Conservation (phyloP, 306 rosid species). For the Cicer bijugum region DNA sequence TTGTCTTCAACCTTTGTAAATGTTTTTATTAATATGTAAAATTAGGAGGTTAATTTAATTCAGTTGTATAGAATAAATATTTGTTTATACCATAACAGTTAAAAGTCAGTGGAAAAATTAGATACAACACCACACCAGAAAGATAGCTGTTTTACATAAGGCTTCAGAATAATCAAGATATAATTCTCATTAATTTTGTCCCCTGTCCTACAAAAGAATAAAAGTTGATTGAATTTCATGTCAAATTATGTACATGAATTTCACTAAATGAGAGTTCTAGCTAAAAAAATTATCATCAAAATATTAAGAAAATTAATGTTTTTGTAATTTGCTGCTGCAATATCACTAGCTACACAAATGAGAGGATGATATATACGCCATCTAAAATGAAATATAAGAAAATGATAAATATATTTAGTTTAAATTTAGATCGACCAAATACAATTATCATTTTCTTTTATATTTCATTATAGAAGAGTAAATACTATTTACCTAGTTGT, state of each 20-base stretch:
- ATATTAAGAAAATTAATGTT: neutral
- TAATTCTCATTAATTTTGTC: conserved; percentile 22
- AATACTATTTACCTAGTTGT: no score
- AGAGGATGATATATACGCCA: neutral
- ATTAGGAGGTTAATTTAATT: neutral
- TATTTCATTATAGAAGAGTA: no score
- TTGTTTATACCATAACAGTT: neutral
- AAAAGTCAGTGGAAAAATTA: neutral
- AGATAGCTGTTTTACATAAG: neutral
- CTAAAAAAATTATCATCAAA: neutral
- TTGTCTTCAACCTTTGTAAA: conserved; percentile 18
- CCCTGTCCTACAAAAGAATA: conserved; percentile 19
- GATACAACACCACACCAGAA: neutral
- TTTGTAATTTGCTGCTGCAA: neutral
- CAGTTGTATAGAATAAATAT: neutral
- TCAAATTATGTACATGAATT: neutral
- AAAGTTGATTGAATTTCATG: neutral
- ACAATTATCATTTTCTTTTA: no score
- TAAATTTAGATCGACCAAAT: no score
- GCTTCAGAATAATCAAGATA: neutral
- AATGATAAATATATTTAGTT: no score
- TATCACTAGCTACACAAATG: neutral
- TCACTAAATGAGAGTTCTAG: neutral
- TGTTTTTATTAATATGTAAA: conserved; percentile 15
- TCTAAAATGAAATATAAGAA: no score